These are phyloP conservation scores for Aspergillus homomorphus DNA, from an alignment of 495 filamentous ascomycete genomes.

Conservation along the genomic window DNA sequence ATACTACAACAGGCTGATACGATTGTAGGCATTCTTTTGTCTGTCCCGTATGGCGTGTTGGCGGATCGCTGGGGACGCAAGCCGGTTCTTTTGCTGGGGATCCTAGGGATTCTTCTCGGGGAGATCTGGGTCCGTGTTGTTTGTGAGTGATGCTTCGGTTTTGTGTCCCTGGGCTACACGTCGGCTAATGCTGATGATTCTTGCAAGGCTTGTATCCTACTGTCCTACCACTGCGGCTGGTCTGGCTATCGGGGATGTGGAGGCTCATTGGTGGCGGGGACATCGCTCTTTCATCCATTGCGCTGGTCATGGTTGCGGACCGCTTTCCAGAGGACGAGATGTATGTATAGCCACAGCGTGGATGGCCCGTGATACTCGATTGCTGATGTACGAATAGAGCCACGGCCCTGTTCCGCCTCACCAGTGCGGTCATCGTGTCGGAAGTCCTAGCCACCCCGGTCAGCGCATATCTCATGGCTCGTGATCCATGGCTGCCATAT, in stretches of 20 bases:
- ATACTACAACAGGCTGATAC: neutral
- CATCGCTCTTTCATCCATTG: slow-evolving; percentile 18
- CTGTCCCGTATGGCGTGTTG: slow-evolving; percentile 33
- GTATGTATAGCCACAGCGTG: slow-evolving; percentile 15
- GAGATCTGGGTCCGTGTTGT: slow-evolving; percentile 36
- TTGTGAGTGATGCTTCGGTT: slow-evolving; percentile 26
- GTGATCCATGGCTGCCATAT: slow-evolving; percentile 27
- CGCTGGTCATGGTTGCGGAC: slow-evolving; percentile 32
- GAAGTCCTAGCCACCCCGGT: slow-evolving; percentile 32
- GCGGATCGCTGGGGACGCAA: slow-evolving; percentile 45
- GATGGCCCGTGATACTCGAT: neutral
- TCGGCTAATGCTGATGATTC: neutral
- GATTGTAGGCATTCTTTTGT: slow-evolving; percentile 30
- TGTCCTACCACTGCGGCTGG: slow-evolving; percentile 29
- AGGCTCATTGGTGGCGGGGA: slow-evolving; percentile 33
- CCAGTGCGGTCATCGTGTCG: slow-evolving; percentile 19
- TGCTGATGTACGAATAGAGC: slow-evolving; percentile 21
- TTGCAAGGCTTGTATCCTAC: slow-evolving; percentile 24
- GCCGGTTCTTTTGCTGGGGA: slow-evolving; percentile 34
- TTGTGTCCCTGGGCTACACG: neutral
- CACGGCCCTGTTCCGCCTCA: slow-evolving; percentile 28
- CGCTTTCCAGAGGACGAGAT: slow-evolving; percentile 33
- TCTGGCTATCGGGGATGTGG: slow-evolving; percentile 31
- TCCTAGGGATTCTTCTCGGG: slow-evolving; percentile 32
- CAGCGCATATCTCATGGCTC: slow-evolving; percentile 33